These are phyloP conservation scores for Bidens hawaiensis DNA, from an alignment of 140 eudicot species.

Conservation along the genomic window DNA sequence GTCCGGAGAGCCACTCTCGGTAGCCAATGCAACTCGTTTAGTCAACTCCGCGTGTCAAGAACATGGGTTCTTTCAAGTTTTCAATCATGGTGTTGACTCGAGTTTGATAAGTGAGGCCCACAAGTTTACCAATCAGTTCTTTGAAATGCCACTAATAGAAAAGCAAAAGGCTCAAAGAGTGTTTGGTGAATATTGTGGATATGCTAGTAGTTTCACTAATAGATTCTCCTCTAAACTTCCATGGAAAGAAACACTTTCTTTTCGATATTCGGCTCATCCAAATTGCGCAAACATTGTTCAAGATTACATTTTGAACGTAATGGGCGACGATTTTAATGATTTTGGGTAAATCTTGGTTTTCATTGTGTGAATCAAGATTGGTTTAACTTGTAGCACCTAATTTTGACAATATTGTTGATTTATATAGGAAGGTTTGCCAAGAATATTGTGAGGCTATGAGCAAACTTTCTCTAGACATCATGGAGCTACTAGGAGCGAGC, in stretches of 20 bases:
- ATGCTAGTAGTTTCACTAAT: conserved; percentile 76
- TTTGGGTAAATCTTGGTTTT: conserved; percentile 56
- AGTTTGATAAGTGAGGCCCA: conserved; percentile 49
- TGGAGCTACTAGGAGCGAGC: conserved; percentile 73
- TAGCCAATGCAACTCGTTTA: conserved; percentile 34
- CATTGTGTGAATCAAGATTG: conserved; percentile 4
- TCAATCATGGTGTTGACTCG: conserved; percentile 63
- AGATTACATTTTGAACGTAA: conserved; percentile 40
- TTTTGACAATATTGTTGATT: neutral
- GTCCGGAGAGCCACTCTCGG: conserved; percentile 53
- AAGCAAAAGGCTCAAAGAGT: conserved; percentile 53
- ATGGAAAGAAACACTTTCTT: conserved; percentile 83
- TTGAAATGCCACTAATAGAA: conserved; percentile 44
- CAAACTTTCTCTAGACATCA: conserved; percentile 48
- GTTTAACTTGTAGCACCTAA: neutral
- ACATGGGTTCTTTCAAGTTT: conserved; percentile 71
- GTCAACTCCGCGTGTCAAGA: conserved; percentile 52
- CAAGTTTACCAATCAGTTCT: conserved; percentile 37
- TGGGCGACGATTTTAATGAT: conserved; percentile 56
- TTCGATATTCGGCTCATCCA: conserved; percentile 42
- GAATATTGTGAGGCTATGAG: conserved; percentile 67
- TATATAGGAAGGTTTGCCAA: conserved; percentile 57
- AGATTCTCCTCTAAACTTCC: conserved; percentile 75
- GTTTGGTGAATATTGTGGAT: conserved; percentile 60
- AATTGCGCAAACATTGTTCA: conserved; percentile 30